phyloP scores from a whole-genome alignment of 495 filamentous ascomycete genomes.

The Aspergillus steynii region DNA sequence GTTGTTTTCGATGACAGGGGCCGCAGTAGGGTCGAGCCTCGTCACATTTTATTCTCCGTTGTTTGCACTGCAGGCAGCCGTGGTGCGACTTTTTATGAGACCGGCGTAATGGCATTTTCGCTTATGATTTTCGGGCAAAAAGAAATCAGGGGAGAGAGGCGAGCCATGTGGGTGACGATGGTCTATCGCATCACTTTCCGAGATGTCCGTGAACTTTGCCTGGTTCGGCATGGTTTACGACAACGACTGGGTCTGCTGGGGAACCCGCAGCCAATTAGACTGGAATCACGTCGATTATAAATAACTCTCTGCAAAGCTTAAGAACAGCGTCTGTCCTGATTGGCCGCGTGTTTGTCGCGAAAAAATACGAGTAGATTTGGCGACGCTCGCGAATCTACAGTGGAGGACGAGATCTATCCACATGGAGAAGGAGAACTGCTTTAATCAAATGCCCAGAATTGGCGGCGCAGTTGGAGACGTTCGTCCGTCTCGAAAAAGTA shows the following conservation, averaged over 20 bases:
- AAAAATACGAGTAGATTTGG: no score
- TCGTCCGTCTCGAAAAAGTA: no score
- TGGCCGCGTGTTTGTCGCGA: no score
- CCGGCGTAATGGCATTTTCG: constrained; percentile 20
- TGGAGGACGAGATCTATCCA: no score
- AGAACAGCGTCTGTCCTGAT: neutral
- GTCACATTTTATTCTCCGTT: constrained; percentile 26
- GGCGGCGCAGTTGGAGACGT: no score
- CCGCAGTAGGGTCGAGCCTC: constrained; percentile 20
- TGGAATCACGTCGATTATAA: neutral
- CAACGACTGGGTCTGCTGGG: no score
- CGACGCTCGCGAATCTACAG: no score
- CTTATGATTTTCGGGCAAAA: neutral
- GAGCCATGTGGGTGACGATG: neutral
- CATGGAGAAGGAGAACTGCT: no score
- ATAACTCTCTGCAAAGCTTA: neutral
- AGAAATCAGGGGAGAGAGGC: neutral
- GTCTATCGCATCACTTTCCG: neutral
- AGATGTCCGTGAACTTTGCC: constrained; percentile 7
- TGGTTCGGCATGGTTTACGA: constrained; percentile 6
- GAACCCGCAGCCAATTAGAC: neutral
- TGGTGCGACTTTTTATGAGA: constrained; percentile 21
- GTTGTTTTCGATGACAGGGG: constrained; percentile 14
- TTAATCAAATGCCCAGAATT: no score
- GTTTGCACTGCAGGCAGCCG: constrained; percentile 24